These are phyloP conservation scores for Pseudogymnoascus sp. DNA, from an alignment of 2,329 filamentous ascomycete genomes.

Conservation along the genomic window DNA sequence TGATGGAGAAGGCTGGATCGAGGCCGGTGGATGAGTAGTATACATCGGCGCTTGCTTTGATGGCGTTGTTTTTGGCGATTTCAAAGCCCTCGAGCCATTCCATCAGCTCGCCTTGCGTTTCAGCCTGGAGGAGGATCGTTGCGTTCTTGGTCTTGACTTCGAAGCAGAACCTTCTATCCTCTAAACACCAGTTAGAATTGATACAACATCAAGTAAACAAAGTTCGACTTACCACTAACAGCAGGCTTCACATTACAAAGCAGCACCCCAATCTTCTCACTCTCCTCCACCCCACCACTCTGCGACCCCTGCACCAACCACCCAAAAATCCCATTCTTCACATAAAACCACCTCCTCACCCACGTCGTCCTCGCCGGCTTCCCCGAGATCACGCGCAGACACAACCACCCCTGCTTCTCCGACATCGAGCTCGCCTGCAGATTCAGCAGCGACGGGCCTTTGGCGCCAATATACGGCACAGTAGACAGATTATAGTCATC, in stretches of 20 bases:
- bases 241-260: slow-evolving; percentile 89
- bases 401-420: slow-evolving; percentile 95
- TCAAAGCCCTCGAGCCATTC: slow-evolving; percentile 95
- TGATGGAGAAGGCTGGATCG: slow-evolving; percentile 85
- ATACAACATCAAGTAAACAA: background rate
- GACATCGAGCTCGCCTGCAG: slow-evolving; percentile 40
- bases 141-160: slow-evolving; percentile 97
- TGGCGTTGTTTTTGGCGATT: slow-evolving; percentile 81
- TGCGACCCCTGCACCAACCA: slow-evolving; percentile 79
- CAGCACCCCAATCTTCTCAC: slow-evolving; percentile 89
- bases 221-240: slow-evolving; percentile 41
- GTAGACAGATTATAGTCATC: slow-evolving; percentile 89
- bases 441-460: slow-evolving; percentile 46
- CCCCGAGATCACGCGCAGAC: slow-evolving; percentile 68
- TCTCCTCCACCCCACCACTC: slow-evolving; percentile 80
- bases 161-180: slow-evolving; percentile 94
- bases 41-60: slow-evolving; percentile 58
- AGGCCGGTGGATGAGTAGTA: slow-evolving; percentile 37
- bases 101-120: slow-evolving; percentile 84
- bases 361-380: slow-evolving; percentile 87
- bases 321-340: slow-evolving; percentile 91
- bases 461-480: slow-evolving; percentile 73
- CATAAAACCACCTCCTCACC: slow-evolving; percentile 90
- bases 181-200: slow-evolving; percentile 28
- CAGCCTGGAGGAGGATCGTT: slow-evolving; percentile 80